Percentiles rank a stretch among this genome's conserved stretches.
Conservation (phyloP, 2,329 filamentous ascomycete genomes). For the Incumbomyces delicatus region DNA sequence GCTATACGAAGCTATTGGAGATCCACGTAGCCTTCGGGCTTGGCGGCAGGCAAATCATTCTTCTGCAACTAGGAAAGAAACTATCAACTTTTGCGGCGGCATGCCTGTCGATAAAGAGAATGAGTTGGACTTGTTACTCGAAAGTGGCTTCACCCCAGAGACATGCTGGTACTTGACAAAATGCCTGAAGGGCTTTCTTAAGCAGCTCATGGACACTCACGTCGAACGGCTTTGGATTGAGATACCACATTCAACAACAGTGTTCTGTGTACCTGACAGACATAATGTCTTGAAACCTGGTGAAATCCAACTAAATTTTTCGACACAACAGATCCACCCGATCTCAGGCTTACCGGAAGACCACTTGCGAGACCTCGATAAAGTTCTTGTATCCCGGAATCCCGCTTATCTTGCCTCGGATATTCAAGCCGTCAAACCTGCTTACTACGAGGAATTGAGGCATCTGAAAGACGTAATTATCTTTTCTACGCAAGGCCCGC, state of each 20-base stretch:
- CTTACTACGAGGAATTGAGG: conserved; percentile 41
- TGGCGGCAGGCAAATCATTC: conserved; percentile 16
- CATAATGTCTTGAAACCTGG: conserved; percentile 41
- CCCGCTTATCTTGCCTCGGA: conserved; percentile 50
- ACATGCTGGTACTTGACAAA: conserved; percentile 31
- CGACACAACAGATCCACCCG: conserved; percentile 21
- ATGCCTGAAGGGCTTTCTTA: conserved; percentile 26
- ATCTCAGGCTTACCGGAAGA: conserved; percentile 30
- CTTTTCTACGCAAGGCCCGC: conserved; percentile 43
- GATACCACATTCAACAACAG: conserved; percentile 42
- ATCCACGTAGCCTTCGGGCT: conserved; percentile 6
- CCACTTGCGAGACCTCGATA: conserved; percentile 34
- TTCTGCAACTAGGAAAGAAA: background rate
- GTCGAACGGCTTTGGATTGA: conserved; percentile 40
- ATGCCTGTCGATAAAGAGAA: conserved; percentile 29
- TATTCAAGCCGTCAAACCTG: conserved; percentile 45
- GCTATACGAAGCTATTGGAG: conserved; percentile 19
- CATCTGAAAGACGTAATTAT: conserved; percentile 50
- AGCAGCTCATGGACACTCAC: conserved; percentile 31
- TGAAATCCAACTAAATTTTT: conserved; percentile 49
- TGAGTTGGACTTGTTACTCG: conserved; percentile 28
- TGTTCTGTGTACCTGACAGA: conserved; percentile 50
- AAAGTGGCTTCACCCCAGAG: conserved; percentile 37
- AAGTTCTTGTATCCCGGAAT: conserved; percentile 48
- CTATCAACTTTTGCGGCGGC: conserved; percentile 22